These are phyloP conservation scores for Mycena crocata DNA, from an alignment of 768 basidiomycete species.

Conservation along the genomic window DNA sequence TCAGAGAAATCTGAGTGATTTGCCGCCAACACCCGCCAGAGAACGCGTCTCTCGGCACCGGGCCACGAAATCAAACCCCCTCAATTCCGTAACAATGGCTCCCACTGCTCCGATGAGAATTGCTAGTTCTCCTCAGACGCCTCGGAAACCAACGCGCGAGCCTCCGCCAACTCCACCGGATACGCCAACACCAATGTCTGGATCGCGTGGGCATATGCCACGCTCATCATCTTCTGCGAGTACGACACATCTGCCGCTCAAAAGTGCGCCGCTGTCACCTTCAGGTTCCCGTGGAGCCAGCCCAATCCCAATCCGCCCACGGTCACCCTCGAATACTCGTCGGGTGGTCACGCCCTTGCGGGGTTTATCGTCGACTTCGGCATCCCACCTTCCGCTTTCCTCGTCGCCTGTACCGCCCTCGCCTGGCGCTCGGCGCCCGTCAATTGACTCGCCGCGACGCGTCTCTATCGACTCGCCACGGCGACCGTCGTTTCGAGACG, in stretches of 20 bases:
- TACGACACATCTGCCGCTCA: constrained; percentile 54
- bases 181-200: constrained; percentile 59
- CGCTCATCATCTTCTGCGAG: constrained; percentile 53
- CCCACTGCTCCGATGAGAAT: constrained; percentile 39
- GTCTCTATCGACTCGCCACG: constrained; percentile 50
- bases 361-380: constrained; percentile 60
- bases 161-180: constrained; percentile 55
- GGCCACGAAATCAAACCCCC: constrained; percentile 46
- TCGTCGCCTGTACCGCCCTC: constrained; percentile 38
- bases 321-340: constrained; percentile 54
- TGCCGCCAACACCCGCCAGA: constrained; percentile 43
- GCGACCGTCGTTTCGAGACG: constrained; percentile 51
- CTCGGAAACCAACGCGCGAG: constrained; percentile 50
- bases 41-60: constrained; percentile 41
- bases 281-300: constrained; percentile 51
- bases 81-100: constrained; percentile 41
- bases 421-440: constrained; percentile 47
- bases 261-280: constrained; percentile 53
- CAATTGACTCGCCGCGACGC: constrained; percentile 39
- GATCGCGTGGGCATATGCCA: constrained; percentile 48
- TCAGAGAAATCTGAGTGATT: constrained; percentile 52
- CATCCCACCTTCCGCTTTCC: constrained; percentile 62
- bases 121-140: constrained; percentile 46
- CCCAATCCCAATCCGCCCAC: constrained; percentile 57
- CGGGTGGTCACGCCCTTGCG: constrained; percentile 56